phyloP scores from a whole-genome alignment of 2,329 filamentous ascomycete species.

The Monascus ruber region DNA sequence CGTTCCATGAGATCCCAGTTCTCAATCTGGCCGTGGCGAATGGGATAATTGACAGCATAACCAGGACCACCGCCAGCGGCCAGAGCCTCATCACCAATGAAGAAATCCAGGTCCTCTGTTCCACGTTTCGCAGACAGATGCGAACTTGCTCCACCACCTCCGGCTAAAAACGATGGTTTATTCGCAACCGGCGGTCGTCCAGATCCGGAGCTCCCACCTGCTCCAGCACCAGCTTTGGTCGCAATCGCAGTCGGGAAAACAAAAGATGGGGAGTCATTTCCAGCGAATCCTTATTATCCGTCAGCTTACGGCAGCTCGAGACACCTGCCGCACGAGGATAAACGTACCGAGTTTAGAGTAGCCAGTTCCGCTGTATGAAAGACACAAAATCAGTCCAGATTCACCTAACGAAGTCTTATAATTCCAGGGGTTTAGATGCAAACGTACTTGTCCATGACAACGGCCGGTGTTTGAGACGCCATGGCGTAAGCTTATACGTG shows the following conservation, averaged over 20 bases:
- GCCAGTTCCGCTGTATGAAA: conserved; percentile 72
- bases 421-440: background rate
- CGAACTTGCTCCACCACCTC: conserved; percentile 69
- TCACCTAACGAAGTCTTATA: too few relatives aligned
- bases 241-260: conserved; percentile 98
- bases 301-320: conserved; percentile 20
- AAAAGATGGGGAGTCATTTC: conserved; percentile 97
- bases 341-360: conserved; percentile 92
- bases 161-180: conserved; percentile 90
- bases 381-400: conserved; percentile 7
- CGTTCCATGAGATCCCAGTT: conserved; percentile 99
- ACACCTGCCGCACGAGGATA: too few relatives aligned
- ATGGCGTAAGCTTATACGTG: conserved; percentile 40
- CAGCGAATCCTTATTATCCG: conserved; percentile 67
- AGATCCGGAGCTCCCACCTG: conserved; percentile 63
- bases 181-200: conserved; percentile 83
- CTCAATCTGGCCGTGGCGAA: conserved; percentile 95
- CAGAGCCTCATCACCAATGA: conserved; percentile 94
- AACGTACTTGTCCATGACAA: conserved; percentile 99
- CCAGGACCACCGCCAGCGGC: conserved; percentile 74
- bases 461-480: conserved; percentile 97
- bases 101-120: conserved; percentile 96
- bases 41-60: conserved; percentile 94
- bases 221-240: conserved; percentile 66
- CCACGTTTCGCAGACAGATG: conserved; percentile 86